Conservation (phyloP, 192 early-diverging fungal species). For the Rhizophagus sp. region DNA sequence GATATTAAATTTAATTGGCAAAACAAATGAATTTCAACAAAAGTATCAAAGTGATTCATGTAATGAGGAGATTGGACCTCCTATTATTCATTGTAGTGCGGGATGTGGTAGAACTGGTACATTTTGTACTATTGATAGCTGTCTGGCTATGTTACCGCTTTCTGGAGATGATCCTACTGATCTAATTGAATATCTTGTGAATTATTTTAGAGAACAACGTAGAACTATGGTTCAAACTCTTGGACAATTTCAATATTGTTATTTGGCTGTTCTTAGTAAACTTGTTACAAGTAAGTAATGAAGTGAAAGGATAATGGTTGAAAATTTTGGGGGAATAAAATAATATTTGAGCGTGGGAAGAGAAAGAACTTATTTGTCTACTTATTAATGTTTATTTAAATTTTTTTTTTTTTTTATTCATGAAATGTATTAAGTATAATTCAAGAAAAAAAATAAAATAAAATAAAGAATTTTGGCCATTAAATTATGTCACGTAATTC, state of each 20-base stretch:
- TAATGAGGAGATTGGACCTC: conserved; percentile 42
- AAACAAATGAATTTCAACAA: conserved; percentile 29
- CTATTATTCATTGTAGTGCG: conserved; percentile 82
- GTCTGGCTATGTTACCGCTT: conserved; percentile 2
- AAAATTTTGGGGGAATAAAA: too few species aligned
- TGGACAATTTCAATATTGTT: conserved; percentile 76
- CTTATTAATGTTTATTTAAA: too few species aligned
- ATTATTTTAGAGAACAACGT: conserved; percentile 69
- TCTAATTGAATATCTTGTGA: conserved; percentile 60
- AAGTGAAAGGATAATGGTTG: too few species aligned
- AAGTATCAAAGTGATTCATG: neutral
- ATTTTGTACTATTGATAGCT: conserved; percentile 68
- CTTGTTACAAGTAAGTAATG: neutral
- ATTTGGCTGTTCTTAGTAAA: conserved; percentile 54
- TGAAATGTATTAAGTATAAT: too few species aligned
- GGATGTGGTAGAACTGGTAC: conserved; percentile 84
- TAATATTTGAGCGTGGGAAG: too few species aligned
- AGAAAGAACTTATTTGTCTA: too few species aligned
- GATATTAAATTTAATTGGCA: conserved; percentile 11
- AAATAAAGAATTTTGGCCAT: too few species aligned
- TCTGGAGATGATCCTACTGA: conserved; percentile 41
- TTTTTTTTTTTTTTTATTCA: too few species aligned
- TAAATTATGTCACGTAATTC: too few species aligned
- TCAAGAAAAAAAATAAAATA: too few species aligned
- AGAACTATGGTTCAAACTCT: conserved; percentile 75